Conservation (phyloP, 2,329 filamentous ascomycete genomes). For the Talaromyces sp. region DNA sequence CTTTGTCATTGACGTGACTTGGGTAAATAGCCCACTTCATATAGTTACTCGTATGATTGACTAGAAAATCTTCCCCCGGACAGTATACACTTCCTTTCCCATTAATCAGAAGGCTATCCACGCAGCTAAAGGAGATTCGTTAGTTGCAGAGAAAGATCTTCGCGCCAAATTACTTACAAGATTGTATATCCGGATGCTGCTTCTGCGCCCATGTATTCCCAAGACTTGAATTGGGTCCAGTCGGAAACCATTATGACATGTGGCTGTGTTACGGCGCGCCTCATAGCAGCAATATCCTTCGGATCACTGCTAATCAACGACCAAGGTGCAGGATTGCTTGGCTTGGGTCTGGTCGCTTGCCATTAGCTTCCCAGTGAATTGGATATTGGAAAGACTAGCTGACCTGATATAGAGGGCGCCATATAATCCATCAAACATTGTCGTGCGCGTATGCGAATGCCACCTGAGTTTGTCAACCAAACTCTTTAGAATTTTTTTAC, state of each 20-base stretch:
- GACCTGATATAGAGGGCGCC: constrained; percentile 50
- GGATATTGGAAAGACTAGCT: no score
- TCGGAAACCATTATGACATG: constrained; percentile 54
- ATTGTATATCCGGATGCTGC: no score
- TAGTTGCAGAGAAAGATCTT: no score
- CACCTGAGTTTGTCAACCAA: no score
- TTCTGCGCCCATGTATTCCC: constrained; percentile 25
- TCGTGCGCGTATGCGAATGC: constrained; percentile 52
- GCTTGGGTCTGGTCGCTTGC: constrained; percentile 17
- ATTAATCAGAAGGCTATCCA: constrained; percentile 58
- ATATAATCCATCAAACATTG: constrained; percentile 57
- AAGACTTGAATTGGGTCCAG: constrained; percentile 51
- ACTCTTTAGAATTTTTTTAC: no score
- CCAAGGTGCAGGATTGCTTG: constrained; percentile 22
- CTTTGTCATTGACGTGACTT: constrained; percentile 13
- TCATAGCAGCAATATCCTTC: constrained; percentile 39
- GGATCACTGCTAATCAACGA: constrained; percentile 24
- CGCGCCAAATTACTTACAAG: no score
- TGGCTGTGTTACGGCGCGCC: no score
- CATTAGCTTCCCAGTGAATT: no score
- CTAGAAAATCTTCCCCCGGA: background rate
- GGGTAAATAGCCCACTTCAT: constrained; percentile 5
- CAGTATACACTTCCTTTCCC: constrained; percentile 41
- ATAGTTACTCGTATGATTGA: background rate
- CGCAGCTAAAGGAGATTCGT: no score